Conservation (phyloP, 2,329 filamentous ascomycete genomes). For the Furcasterigmium furcatum region DNA sequence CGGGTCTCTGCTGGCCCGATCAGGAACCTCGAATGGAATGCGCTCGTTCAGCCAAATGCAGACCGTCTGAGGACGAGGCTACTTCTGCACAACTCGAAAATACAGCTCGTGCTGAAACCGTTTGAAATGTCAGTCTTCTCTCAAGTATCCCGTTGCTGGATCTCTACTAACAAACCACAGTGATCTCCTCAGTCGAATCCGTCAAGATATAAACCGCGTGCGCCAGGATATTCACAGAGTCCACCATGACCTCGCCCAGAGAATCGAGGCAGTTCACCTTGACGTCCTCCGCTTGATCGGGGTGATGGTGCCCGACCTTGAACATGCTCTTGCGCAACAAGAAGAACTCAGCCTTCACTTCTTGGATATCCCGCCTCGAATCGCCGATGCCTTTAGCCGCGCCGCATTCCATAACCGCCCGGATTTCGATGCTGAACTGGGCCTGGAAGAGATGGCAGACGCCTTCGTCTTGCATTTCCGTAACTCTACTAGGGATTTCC, state of each 20-base stretch:
- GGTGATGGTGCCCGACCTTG: slow-evolving; percentile 14
- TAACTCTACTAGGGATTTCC: slow-evolving; percentile 17
- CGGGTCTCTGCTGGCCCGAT: slow-evolving; percentile 18
- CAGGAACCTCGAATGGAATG: slow-evolving; percentile 31
- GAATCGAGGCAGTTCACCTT: slow-evolving; percentile 9
- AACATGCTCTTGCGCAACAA: slow-evolving; percentile 11
- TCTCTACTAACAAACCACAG: slow-evolving; percentile 12
- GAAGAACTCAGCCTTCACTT: slow-evolving; percentile 5
- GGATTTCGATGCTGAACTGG: neutral
- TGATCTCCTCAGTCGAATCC: slow-evolving; percentile 25
- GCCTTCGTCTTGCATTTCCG: slow-evolving; percentile 25
- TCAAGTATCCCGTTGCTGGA: too few species aligned
- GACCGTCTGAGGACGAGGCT: slow-evolving; percentile 26
- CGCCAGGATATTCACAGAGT: slow-evolving; percentile 16
- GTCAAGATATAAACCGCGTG: slow-evolving; percentile 18
- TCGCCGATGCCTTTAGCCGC: slow-evolving; percentile 12
- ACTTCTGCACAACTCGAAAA: slow-evolving; percentile 27
- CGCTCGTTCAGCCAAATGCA: slow-evolving; percentile 26
- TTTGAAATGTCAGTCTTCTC: slow-evolving; percentile 27
- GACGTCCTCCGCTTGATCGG: slow-evolving; percentile 16
- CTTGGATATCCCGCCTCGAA: slow-evolving; percentile 15
- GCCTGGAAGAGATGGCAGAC: slow-evolving; percentile 22
- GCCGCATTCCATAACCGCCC: slow-evolving; percentile 4
- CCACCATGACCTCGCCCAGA: slow-evolving; percentile 12
- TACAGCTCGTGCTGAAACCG: slow-evolving; percentile 27